These are phyloP conservation scores for Beauveria varroae DNA, from an alignment of 2,329 filamentous ascomycete genomes.

Conservation along the genomic window DNA sequence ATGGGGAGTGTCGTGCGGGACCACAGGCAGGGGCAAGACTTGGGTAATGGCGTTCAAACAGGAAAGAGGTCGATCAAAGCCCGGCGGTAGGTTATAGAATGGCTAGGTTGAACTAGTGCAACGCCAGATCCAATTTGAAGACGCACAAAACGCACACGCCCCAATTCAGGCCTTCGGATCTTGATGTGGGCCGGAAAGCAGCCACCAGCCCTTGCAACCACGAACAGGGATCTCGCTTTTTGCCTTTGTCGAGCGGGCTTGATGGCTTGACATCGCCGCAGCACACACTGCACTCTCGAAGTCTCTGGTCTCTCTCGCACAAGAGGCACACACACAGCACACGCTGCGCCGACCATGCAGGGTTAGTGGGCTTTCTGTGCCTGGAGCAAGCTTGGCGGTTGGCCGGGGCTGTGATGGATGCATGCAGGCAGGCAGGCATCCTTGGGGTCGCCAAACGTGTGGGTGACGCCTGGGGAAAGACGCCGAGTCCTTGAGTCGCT, in stretches of 20 bases:
- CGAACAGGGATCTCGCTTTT: conserved; percentile 12
- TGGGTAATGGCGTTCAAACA: conserved; percentile 4
- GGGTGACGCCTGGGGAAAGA: conserved; percentile 20
- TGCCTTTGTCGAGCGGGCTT: conserved; percentile 10
- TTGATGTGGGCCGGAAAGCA: conserved; percentile 28
- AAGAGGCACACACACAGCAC: background rate
- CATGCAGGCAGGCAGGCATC: conserved; percentile 5
- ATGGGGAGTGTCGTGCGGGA: conserved; percentile 4
- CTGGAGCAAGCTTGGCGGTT: conserved; percentile 9
- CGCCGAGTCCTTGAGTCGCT: conserved; percentile 11
- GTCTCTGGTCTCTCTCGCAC: background rate
- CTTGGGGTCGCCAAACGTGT: conserved; percentile 21
- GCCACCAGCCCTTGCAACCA: conserved; percentile 3
- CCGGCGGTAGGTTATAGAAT: conserved; percentile 7
- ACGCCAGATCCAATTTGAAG: conserved; percentile 12
- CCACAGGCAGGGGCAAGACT: background rate
- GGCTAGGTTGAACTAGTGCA: conserved; percentile 8
- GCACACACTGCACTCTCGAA: background rate
- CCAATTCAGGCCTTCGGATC: conserved; percentile 26
- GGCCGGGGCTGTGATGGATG: conserved; percentile 19
- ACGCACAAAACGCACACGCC: conserved; percentile 7
- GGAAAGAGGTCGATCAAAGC: conserved; percentile 10
- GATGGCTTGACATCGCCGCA: background rate
- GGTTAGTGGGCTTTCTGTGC: background rate
- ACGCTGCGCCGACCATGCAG: background rate